phyloP scores from a whole-genome alignment of 345 rosid genomes.

The Dipteronia sinensis region DNA sequence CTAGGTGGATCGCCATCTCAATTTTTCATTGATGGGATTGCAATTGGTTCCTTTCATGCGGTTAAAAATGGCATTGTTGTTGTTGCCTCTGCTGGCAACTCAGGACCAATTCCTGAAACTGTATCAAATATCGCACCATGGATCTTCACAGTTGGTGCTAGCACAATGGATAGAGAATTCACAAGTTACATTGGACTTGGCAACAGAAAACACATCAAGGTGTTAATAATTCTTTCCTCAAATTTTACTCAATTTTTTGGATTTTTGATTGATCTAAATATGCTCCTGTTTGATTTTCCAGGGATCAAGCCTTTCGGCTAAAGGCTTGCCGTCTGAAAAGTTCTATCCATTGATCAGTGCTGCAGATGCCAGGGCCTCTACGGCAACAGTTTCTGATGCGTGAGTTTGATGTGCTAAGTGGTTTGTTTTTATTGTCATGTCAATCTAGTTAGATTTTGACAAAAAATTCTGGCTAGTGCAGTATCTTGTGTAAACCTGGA shows the following conservation, averaged over 20 bases:
- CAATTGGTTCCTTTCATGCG: slow-evolving; percentile 53
- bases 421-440: not conserved
- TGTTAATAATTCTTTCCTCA: not conserved
- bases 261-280: too few relatives aligned
- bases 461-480: slow-evolving; percentile 9
- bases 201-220: slow-evolving; percentile 26
- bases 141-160: slow-evolving; percentile 52
- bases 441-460: not conserved
- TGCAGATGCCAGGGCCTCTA: slow-evolving; percentile 39
- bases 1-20: slow-evolving; percentile 28
- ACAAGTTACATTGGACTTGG: slow-evolving; percentile 17
- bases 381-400: slow-evolving; percentile 41
- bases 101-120: slow-evolving; percentile 26
- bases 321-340: slow-evolving; percentile 34
- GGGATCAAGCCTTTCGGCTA: slow-evolving; percentile 67
- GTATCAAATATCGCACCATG: slow-evolving; percentile 46
- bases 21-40: slow-evolving; percentile 29
- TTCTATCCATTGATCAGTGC: slow-evolving; percentile 56
- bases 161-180: slow-evolving; percentile 38
- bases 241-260: not conserved
- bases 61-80: slow-evolving; percentile 34
- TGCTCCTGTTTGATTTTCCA: slow-evolving; percentile 16
- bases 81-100: slow-evolving; percentile 46
- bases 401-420: slow-evolving; percentile 31
- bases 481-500: slow-evolving; percentile 39